Evolutionary conservation across 1,284 basidiomycete species (phyloP).

Genomic region (Hemileia vastatrix): DNA sequence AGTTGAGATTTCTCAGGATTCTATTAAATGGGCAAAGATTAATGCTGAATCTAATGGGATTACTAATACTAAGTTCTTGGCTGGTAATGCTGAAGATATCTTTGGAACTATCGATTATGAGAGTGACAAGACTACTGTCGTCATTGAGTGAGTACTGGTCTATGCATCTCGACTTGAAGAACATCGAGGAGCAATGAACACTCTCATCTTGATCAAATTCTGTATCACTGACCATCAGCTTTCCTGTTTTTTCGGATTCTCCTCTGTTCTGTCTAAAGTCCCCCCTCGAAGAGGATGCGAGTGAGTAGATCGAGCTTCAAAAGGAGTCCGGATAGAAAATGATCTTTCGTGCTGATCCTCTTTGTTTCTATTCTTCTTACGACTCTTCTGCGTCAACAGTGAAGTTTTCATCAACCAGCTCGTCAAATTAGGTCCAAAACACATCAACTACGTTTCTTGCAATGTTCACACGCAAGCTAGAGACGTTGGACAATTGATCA

Average conservation of each 20-base stretch:
- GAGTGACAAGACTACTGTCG: conserved; percentile 23
- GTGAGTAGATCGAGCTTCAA: too few relatives aligned
- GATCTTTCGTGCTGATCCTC: background rate
- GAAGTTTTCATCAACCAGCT: conserved; percentile 41
- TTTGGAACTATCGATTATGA: conserved; percentile 38
- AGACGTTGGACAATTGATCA: conserved; percentile 64
- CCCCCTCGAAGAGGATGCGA: too few relatives aligned
- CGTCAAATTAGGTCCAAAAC: conserved; percentile 32
- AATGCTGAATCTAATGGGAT: conserved; percentile 67
- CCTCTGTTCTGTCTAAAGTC: too few relatives aligned
- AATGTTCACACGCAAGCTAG: conserved; percentile 65
- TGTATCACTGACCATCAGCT: too few relatives aligned
- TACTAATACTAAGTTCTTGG: conserved; percentile 49
- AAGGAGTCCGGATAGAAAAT: background rate
- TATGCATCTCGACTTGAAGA: too few relatives aligned
- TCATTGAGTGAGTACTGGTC: conserved; percentile 34
- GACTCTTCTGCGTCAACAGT: background rate
- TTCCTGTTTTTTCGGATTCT: too few relatives aligned
- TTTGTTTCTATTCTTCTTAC: background rate
- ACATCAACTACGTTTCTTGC: conserved; percentile 40
- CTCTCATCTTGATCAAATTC: too few relatives aligned
- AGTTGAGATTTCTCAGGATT: conserved; percentile 63
- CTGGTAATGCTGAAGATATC: conserved; percentile 52
- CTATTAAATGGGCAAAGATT: conserved; percentile 66
- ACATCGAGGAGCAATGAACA: too few relatives aligned